phyloP scores from a whole-genome alignment of 768 basidiomycete genomes.

The Candolleomyces eurysporus region DNA sequence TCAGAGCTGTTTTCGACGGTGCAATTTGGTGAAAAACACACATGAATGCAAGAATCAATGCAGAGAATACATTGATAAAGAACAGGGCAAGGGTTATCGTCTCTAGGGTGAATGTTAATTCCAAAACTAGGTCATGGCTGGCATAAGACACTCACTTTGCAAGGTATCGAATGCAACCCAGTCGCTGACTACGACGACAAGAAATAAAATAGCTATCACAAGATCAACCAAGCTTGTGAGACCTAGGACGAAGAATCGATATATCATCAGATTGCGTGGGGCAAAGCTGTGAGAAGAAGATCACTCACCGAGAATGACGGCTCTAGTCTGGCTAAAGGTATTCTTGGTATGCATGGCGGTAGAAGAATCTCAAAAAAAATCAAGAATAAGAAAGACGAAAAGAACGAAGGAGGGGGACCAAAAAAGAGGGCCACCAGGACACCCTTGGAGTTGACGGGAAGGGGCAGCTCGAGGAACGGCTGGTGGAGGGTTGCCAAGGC shows the following conservation, averaged over 20 bases:
- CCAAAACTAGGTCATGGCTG: neutral
- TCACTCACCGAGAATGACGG: slow-evolving; percentile 32
- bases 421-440: slow-evolving; percentile 25
- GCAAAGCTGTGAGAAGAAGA: neutral
- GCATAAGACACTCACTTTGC: slow-evolving; percentile 28
- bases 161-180: slow-evolving; percentile 28
- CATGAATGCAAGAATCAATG: slow-evolving; percentile 1
- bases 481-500: slow-evolving; percentile 13
- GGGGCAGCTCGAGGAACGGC: slow-evolving; percentile 20
- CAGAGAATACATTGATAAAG: slow-evolving; percentile 2
- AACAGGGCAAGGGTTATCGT: slow-evolving; percentile 1
- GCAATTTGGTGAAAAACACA: neutral
- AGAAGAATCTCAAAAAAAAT: slow-evolving; percentile 16
- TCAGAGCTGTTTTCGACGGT: neutral
- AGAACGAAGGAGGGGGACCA: slow-evolving; percentile 12
- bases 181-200: slow-evolving; percentile 31
- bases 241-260: slow-evolving; percentile 12
- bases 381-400: slow-evolving; percentile 14
- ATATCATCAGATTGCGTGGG: neutral
- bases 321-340: slow-evolving; percentile 31
- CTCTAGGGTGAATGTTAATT: neutral
- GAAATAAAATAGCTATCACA: slow-evolving; percentile 31
- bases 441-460: slow-evolving; percentile 15
- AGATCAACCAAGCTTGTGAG: slow-evolving; percentile 28
- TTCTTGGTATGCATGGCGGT: slow-evolving; percentile 24